Evolutionary conservation across 2,329 filamentous ascomycete species (phyloP).

Genomic region (Aulographum hederae): DNA sequence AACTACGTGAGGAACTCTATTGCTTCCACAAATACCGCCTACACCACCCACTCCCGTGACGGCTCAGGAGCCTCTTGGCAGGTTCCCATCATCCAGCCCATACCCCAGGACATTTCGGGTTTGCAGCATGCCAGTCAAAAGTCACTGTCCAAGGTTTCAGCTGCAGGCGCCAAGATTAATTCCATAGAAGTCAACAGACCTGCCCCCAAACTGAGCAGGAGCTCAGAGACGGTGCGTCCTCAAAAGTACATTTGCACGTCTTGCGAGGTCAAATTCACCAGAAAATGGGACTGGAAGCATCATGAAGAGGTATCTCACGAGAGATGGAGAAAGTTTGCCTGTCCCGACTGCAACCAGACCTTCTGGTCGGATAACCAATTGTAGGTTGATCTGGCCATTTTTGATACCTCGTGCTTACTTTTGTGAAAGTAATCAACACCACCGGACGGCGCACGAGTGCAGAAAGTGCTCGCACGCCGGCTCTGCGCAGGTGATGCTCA

Average conservation of each 20-base stretch:
- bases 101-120: not conserved
- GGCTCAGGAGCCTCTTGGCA: not conserved
- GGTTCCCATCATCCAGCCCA: not conserved
- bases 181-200: not conserved
- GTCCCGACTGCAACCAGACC: constrained; percentile 48
- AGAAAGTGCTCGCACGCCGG: constrained; percentile 44
- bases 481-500: constrained; percentile 18
- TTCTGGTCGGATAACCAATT: constrained; percentile 52
- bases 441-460: constrained; percentile 46
- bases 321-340: constrained; percentile 48
- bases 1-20: too few species aligned
- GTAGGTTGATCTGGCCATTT: not conserved
- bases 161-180: not conserved
- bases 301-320: constrained; percentile 55
- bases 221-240: constrained; percentile 4
- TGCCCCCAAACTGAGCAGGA: not conserved
- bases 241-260: constrained; percentile 26
- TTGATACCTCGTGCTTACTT: not conserved
- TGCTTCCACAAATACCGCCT: not conserved
- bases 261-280: constrained; percentile 45
- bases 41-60: not conserved
- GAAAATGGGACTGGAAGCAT: constrained; percentile 52
- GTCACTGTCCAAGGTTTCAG: not conserved
- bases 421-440: constrained; percentile 23
- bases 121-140: not conserved